A percentile compares a stretch with the other conserved stretches of the same genome.
Evolutionary conservation across 352 stramenopile genomes (phyloP).

Genomic region (Phytophthora macrochlamydospora): DNA sequence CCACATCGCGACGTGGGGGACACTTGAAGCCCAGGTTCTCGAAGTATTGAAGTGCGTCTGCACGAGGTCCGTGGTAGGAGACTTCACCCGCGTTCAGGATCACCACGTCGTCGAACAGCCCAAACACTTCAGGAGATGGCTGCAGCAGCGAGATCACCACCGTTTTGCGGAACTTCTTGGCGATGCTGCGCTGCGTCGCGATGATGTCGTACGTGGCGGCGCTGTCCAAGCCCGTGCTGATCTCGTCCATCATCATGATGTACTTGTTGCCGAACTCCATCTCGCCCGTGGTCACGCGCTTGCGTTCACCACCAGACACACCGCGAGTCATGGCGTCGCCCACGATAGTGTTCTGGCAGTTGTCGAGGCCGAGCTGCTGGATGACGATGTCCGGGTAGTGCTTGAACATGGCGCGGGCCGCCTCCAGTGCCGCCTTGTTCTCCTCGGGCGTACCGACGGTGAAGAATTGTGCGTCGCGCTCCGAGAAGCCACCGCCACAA

Average conservation of each 20-base stretch:
- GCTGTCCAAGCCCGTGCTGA: slow-evolving; percentile 91
- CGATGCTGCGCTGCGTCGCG: slow-evolving; percentile 50
- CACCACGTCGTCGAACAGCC: slow-evolving; percentile 48
- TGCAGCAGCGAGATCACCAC: slow-evolving; percentile 79
- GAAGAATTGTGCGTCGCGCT: slow-evolving; percentile 36
- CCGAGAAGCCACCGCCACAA: slow-evolving; percentile 47
- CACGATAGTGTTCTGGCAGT: slow-evolving; percentile 68
- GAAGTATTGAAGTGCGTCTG: slow-evolving; percentile 75
- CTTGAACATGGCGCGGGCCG: slow-evolving; percentile 37
- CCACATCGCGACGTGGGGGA: slow-evolving; percentile 70
- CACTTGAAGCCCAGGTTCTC: slow-evolving; percentile 56
- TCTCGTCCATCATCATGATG: slow-evolving; percentile 87
- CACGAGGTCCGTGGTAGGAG: slow-evolving; percentile 41
- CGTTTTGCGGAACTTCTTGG: slow-evolving; percentile 38
- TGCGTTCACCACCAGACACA: slow-evolving; percentile 72
- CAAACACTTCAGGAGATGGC: slow-evolving; percentile 48
- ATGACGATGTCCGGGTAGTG: slow-evolving; percentile 58
- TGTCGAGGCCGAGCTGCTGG: slow-evolving; percentile 55
- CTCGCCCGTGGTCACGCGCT: slow-evolving; percentile 71
- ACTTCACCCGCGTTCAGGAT: slow-evolving; percentile 40
- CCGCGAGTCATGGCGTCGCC: slow-evolving; percentile 60
- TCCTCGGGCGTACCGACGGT: slow-evolving; percentile 42
- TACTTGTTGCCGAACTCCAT: slow-evolving; percentile 77
- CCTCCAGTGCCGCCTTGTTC: slow-evolving; percentile 37
- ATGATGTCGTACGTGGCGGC: slow-evolving; percentile 91